Evolutionary conservation across 805 yeast genomes (phyloP).

Genomic region (Yamadazyma scolyti): DNA sequence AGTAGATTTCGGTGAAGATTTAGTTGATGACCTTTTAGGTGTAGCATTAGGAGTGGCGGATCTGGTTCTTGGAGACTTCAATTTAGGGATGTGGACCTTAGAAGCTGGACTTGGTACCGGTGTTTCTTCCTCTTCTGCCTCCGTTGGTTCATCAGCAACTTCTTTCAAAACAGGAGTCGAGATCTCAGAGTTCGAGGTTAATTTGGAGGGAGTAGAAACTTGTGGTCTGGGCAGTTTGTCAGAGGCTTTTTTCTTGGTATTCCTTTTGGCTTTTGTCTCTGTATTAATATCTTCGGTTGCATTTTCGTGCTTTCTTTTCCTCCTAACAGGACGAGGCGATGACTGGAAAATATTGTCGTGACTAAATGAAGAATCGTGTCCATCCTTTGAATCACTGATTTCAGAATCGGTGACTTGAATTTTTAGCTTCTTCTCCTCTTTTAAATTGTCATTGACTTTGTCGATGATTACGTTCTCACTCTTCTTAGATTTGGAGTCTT

Average conservation of each 20-base stretch:
- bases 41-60: not conserved
- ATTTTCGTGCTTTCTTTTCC: not conserved
- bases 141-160: not conserved
- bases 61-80: not conserved
- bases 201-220: too few species aligned
- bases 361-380: constrained; percentile 18
- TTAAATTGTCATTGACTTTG: too few species aligned
- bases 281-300: not conserved
- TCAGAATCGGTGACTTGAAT: not conserved
- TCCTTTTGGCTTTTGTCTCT: not conserved
- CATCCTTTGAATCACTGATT: constrained; percentile 2
- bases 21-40: constrained; percentile 1
- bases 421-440: constrained; percentile 3
- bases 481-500: constrained; percentile 2
- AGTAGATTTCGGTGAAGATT: too few species aligned
- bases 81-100: not conserved
- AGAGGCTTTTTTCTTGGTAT: constrained; percentile 2
- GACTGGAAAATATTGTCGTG: constrained; percentile 36
- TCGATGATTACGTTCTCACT: constrained; percentile 8
- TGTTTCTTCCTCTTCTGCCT: not conserved
- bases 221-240: too few species aligned
- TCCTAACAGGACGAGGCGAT: constrained; percentile 9
- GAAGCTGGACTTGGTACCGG: constrained; percentile 3
- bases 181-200: not conserved
- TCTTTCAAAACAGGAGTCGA: constrained; percentile 3